Base-by-base conservation (phyloP, 116 monocot species). In the Zostera marina region DNA sequence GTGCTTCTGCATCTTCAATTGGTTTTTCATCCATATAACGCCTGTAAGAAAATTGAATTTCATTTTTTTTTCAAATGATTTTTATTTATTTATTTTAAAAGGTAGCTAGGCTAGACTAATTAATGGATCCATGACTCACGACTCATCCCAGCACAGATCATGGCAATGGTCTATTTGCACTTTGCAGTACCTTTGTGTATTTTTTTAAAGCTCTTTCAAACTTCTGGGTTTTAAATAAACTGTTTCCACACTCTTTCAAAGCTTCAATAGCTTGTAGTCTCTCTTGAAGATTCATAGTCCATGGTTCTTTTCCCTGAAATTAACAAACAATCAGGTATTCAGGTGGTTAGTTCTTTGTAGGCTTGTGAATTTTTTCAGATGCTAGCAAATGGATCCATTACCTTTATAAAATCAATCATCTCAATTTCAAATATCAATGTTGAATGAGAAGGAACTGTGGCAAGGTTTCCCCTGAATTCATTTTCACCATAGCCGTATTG, bases 101-200 rank as follows among this genome's bases (percentile, higher is more conserved):
- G n/a, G n/a, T n/a, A n/a, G n/a, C n/a, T n/a, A n/a, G n/a, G n/a
- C n/a, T n/a, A 42, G 17, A 6, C 42, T 10, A 58, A 22, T 2
- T 12, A 39, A 19, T 9, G 11, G n/a, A n/a, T n/a, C n/a, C n/a
- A n/a, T n/a, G n/a, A n/a, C n/a, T n/a, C n/a, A n/a, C n/a, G n/a
- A n/a, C n/a, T n/a, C n/a, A n/a, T n/a, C n/a, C n/a, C n/a, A n/a
- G n/a, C n/a, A n/a, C n/a, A n/a, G n/a, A n/a, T n/a, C n/a, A n/a
- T n/a, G n/a, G 12, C 17, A 12, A 38, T 49, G 7, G 25, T 7
- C 7, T 40, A 60, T 42, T 53, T 14, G 21, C 17, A 59, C n/a
- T n/a, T n/a, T n/a, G n/a, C n/a, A n/a, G 3, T 73, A 84, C 85
- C 81, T 80, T 80, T 12, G 78, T 68, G 61, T 86, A 86, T 54